phyloP scores from a whole-genome alignment of 169 alveolate genomes.

The Besnoitia besnoiti region DNA sequence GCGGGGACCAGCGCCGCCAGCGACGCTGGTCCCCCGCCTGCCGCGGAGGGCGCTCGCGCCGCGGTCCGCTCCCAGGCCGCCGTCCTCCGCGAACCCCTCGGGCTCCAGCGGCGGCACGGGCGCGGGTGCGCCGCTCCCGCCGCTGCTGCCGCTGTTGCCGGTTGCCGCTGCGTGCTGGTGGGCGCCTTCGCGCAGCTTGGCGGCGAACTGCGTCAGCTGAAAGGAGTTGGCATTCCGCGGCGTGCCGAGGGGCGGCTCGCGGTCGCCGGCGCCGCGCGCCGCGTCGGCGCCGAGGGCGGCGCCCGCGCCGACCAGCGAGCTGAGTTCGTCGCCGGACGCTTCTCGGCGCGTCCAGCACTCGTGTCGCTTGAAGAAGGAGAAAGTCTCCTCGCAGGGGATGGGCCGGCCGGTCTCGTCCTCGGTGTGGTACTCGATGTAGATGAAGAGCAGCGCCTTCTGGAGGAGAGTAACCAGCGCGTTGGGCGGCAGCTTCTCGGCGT shows the following conservation, averaged over 20 bases:
- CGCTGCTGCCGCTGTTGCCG: background rate
- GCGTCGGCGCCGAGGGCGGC: background rate
- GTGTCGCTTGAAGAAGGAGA: conserved; percentile 85
- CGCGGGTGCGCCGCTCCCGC: background rate
- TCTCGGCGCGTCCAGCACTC: conserved; percentile 82
- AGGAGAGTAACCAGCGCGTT: conserved; percentile 86
- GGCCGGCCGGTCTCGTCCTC: conserved; percentile 82
- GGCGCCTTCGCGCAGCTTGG: too few relatives aligned
- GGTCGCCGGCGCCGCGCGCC: background rate
- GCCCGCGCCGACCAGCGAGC: background rate
- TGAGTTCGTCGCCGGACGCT: conserved; percentile 63
- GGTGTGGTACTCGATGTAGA: conserved; percentile 87
- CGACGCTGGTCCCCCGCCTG: background rate
- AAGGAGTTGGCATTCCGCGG: background rate
- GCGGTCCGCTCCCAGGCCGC: background rate
- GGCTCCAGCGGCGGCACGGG: background rate
- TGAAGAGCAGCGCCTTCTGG: conserved; percentile 89
- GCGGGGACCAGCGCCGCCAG: background rate
- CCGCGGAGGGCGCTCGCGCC: background rate
- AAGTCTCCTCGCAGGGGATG: conserved; percentile 84
- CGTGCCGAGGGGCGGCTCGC: background rate
- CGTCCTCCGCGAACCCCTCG: conserved; percentile 1
- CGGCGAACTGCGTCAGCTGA: too few relatives aligned
- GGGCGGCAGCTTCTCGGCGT: conserved; percentile 87
- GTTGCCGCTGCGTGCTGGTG: too few relatives aligned